Base-by-base conservation (phyloP, 345 rosid genomes). In the Salix brachista region DNA sequence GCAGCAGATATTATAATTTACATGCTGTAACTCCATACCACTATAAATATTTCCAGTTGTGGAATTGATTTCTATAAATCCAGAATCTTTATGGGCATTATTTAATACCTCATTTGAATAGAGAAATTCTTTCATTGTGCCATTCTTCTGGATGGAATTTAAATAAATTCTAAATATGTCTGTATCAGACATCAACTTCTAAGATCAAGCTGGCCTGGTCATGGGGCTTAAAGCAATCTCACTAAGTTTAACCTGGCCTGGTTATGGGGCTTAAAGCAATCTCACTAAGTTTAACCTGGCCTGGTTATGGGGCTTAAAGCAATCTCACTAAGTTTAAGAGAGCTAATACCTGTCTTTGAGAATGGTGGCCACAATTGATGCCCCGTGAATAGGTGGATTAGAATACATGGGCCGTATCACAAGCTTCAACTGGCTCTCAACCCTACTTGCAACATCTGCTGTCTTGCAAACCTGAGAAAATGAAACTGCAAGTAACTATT, bases 341-440 rank as follows among this genome's bases (percentile, higher is more conserved):
- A 73, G 74, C 52, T 16, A 12, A 67, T 30, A 74, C 74, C 76
- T 52, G 74, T 74, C 77, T 77, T 80, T 65, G 65, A 77, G 74
- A 77, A 88, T 82, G 25, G 81, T 58, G 73, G 88, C 83, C 41
- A 83, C 89, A 80, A 88, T 84, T 17, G 88, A 75, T 72, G 91
- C 91, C 58, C 91, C 91, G 68, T 88, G 91, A 80, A 88, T 84
- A 56, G 89, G 91, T 0, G 91, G 91, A 65, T 77, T 88, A 46
- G 91, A 88, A 72, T 88, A 88, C 91, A 86, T 83, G 37, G 91
- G 88, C 56, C 86, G 73, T 54, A 88, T 88, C n/a, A 88, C 78
- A 78, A 86, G 86, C 79, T 88, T 88, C 81, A 88, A 79, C 77
- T 84, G 91, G 84, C 89, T 86, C 75, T 88, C 88, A 71, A 81